These are phyloP conservation scores for Jaenimonas drosophilae DNA, from an alignment of 208 protist genomes.

Conservation along the genomic window DNA sequence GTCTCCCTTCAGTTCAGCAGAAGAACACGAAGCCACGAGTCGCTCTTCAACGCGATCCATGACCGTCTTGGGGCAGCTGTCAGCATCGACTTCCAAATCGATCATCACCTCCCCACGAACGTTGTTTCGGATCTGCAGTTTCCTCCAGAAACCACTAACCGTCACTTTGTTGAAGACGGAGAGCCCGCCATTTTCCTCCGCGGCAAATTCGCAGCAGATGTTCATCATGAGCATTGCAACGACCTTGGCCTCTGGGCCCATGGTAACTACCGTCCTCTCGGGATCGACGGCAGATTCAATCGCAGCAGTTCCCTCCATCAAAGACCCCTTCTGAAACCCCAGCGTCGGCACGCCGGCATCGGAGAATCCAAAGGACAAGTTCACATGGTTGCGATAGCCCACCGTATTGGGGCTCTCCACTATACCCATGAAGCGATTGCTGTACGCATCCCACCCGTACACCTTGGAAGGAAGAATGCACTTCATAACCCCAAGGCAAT, in stretches of 20 bases:
- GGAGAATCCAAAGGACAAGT: slow-evolving; percentile 79
- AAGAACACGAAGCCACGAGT: slow-evolving; percentile 22
- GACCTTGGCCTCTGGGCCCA: slow-evolving; percentile 43
- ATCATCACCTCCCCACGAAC: slow-evolving; percentile 78
- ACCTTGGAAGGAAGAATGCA: slow-evolving; percentile 17
- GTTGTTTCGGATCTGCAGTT: slow-evolving; percentile 85
- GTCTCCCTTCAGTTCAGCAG: slow-evolving; percentile 7
- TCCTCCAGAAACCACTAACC: slow-evolving; percentile 85
- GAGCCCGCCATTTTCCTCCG: slow-evolving; percentile 19
- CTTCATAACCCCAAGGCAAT: slow-evolving; percentile 61
- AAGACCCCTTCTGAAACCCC: slow-evolving; percentile 58
- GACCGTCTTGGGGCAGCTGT: slow-evolving; percentile 16
- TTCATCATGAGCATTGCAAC: slow-evolving; percentile 40
- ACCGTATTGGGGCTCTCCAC: slow-evolving; percentile 47
- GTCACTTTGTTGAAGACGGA: slow-evolving; percentile 70
- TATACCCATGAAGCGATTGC: slow-evolving; percentile 47
- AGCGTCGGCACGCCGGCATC: slow-evolving; percentile 33
- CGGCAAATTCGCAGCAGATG: slow-evolving; percentile 11
- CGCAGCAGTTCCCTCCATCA: slow-evolving; percentile 58
- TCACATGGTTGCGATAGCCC: slow-evolving; percentile 91
- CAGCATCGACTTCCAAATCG: slow-evolving; percentile 53
- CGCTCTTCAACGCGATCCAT: slow-evolving; percentile 22
- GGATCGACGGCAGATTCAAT: slow-evolving; percentile 44
- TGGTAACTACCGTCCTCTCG: slow-evolving; percentile 40
- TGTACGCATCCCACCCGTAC: slow-evolving; percentile 21